These are phyloP conservation scores for Vickermania ingenoplastis DNA, from an alignment of 208 protist species.

Conservation along the genomic window DNA sequence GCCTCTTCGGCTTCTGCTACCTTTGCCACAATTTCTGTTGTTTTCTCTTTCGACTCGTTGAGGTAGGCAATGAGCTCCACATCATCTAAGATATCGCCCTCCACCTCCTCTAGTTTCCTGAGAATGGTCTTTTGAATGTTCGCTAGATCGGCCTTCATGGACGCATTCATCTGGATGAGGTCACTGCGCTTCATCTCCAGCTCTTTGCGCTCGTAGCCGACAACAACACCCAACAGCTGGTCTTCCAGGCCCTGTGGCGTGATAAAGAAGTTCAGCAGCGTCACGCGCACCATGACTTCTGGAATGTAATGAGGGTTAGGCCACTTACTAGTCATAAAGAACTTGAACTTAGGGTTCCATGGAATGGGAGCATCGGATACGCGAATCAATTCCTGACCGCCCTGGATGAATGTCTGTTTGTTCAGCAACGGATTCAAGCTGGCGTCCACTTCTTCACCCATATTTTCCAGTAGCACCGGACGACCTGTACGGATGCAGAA, in stretches of 20 bases:
- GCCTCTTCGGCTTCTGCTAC: slow-evolving; percentile 94
- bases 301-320: slow-evolving; percentile 97
- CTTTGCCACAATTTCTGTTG: slow-evolving; percentile 86
- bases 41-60: slow-evolving; percentile 94
- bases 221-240: slow-evolving; percentile 95
- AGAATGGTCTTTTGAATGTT: slow-evolving; percentile 97
- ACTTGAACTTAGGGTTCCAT: slow-evolving; percentile 95
- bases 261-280: slow-evolving; percentile 98
- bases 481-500: slow-evolving; percentile 91
- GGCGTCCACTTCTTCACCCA: slow-evolving; percentile 93
- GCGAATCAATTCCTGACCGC: slow-evolving; percentile 93
- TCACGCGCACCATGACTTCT: slow-evolving; percentile 96
- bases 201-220: slow-evolving; percentile 95
- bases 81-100: slow-evolving; percentile 96
- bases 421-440: slow-evolving; percentile 94
- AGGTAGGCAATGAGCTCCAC: slow-evolving; percentile 95
- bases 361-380: slow-evolving; percentile 95
- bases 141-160: slow-evolving; percentile 94
- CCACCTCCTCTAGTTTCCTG: slow-evolving; percentile 89
- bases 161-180: slow-evolving; percentile 93
- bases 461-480: slow-evolving; percentile 95
- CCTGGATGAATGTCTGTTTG: slow-evolving; percentile 91
- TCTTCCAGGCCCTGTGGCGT: slow-evolving; percentile 96
- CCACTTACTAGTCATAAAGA: slow-evolving; percentile 98
- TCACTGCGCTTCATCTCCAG: slow-evolving; percentile 92